Evolutionary conservation across 2,329 filamentous ascomycete genomes (phyloP).

Genomic region (Pestalotiopsis sp.): DNA sequence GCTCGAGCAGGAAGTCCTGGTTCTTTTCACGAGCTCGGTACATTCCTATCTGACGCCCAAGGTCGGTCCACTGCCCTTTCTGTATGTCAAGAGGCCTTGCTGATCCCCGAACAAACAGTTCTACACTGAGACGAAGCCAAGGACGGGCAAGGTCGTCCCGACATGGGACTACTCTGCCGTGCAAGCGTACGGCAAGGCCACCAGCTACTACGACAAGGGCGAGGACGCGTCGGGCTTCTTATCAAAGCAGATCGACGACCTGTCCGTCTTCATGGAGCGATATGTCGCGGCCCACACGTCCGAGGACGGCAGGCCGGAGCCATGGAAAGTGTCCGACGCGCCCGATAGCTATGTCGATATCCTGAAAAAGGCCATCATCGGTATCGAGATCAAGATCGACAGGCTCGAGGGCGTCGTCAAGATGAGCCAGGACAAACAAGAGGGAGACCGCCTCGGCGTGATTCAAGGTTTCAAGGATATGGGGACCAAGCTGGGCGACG

Average conservation of each 20-base stretch:
- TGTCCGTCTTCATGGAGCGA: conserved; percentile 52
- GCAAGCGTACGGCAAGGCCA: conserved; percentile 61
- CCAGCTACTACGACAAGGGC: conserved; percentile 50
- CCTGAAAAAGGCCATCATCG: conserved; percentile 59
- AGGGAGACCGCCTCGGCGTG: conserved; percentile 56
- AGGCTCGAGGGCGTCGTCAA: conserved; percentile 63
- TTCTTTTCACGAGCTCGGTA: conserved; percentile 59
- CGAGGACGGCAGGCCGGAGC: conserved; percentile 27
- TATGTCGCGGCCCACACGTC: conserved; percentile 57
- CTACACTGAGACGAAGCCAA: conserved; percentile 65
- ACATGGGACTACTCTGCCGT: conserved; percentile 71
- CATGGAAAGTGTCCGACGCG: conserved; percentile 61
- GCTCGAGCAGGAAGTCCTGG: conserved; percentile 55
- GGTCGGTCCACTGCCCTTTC: not conserved
- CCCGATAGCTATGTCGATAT: conserved; percentile 56
- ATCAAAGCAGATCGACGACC: conserved; percentile 49
- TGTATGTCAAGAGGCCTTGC: conserved; percentile 31
- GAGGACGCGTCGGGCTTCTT: conserved; percentile 49
- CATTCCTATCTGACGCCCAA: conserved; percentile 68
- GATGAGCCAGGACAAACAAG: conserved; percentile 62
- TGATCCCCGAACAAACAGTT: conserved; percentile 44
- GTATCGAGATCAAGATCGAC: conserved; percentile 58
- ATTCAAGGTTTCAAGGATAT: conserved; percentile 52
- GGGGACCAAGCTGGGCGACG: conserved; percentile 30
- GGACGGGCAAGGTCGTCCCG: conserved; percentile 65